Percentiles rank a stretch among this genome's conserved stretches.
These are phyloP conservation scores for Torulaspora microellipsoides DNA, from an alignment of 805 yeast genomes.

Conservation along the genomic window DNA sequence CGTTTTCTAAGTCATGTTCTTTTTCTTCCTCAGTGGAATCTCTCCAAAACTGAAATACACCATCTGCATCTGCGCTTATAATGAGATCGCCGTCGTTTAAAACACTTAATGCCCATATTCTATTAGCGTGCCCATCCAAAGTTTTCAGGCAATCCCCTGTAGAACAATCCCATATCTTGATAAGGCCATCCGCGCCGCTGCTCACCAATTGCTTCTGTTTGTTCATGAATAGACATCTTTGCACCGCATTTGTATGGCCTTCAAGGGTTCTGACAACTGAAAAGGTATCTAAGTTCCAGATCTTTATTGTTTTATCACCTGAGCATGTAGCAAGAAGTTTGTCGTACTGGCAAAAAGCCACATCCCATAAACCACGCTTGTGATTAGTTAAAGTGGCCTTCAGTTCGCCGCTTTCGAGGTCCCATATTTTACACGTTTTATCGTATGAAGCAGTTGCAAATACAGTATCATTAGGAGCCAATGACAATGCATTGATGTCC, in stretches of 20 bases:
- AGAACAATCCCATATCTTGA: slow-evolving; percentile 82
- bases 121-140: slow-evolving; percentile 86
- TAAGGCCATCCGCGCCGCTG: slow-evolving; percentile 90
- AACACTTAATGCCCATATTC: slow-evolving; percentile 85
- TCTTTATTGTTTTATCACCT: slow-evolving; percentile 85
- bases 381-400: slow-evolving; percentile 85
- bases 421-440: slow-evolving; percentile 88
- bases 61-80: slow-evolving; percentile 92
- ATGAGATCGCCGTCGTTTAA: slow-evolving; percentile 63
- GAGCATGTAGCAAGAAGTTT: slow-evolving; percentile 75
- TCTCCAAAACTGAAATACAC: slow-evolving; percentile 81
- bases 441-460: slow-evolving; percentile 96
- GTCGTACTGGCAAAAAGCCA: slow-evolving; percentile 75
- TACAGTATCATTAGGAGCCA: slow-evolving; percentile 83
- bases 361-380: slow-evolving; percentile 92
- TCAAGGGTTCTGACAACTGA: slow-evolving; percentile 79
- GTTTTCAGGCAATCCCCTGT: slow-evolving; percentile 79
- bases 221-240: slow-evolving; percentile 68
- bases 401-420: slow-evolving; percentile 77
- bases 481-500: slow-evolving; percentile 84
- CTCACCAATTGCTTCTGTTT: slow-evolving; percentile 61
- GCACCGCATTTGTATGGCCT: slow-evolving; percentile 91
- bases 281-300: slow-evolving; percentile 82
- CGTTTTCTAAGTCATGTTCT: slow-evolving; percentile 46
- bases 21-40: slow-evolving; percentile 78